Percentiles rank a stretch among this genome's conserved stretches.
Conservation (phyloP, 306 rosid species). For the Canavalia gladiata region DNA sequence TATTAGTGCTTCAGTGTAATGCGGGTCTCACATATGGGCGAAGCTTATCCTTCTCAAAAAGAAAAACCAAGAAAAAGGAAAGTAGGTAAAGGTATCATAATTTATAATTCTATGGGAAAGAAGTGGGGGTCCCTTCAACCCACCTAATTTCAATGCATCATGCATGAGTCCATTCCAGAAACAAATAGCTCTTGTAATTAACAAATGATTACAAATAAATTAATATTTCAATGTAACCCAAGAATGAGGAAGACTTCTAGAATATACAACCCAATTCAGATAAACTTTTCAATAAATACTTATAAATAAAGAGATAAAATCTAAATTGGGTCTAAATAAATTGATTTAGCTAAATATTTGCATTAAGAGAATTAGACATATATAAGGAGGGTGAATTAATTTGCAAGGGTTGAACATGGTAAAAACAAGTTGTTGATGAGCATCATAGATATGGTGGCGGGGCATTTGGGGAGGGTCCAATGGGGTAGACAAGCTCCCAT, state of each 20-base stretch:
- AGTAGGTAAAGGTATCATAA: neutral
- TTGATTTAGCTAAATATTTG: neutral
- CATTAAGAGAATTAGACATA: no score
- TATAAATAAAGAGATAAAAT: no score
- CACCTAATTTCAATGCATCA: neutral
- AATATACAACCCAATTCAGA: no score
- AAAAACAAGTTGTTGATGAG: conserved; percentile 27
- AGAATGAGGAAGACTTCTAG: neutral
- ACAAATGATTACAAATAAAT: neutral
- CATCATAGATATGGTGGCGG: neutral
- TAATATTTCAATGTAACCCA: neutral
- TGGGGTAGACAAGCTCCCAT: conserved; percentile 44
- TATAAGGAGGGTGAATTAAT: no score
- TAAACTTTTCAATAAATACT: no score
- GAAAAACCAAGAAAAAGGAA: conserved; percentile 1
- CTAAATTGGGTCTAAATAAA: neutral
- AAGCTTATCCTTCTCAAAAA: conserved; percentile 34
- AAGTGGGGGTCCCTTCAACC: neutral
- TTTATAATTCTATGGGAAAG: conserved; percentile 29
- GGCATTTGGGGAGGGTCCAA: neutral
- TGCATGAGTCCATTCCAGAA: neutral
- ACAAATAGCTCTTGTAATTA: neutral
- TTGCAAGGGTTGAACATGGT: neutral
- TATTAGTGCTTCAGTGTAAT: neutral
- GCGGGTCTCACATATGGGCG: neutral